Evolutionary conservation across 345 rosid genomes (phyloP), one percentile per base, ranked within the genome.

Genomic region (Punica granatum): DNA sequence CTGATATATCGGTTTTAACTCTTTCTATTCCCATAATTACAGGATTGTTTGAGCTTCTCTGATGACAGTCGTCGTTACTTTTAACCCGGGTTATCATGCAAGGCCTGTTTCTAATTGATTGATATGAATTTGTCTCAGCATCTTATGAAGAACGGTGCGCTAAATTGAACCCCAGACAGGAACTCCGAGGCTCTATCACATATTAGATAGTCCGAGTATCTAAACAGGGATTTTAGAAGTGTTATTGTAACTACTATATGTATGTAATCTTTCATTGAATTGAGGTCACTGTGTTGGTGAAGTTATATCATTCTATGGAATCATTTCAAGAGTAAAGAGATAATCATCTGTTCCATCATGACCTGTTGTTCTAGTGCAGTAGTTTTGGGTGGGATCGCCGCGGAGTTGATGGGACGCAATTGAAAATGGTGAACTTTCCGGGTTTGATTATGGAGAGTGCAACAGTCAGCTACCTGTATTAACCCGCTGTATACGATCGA

Each of bases 71-170:
- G 28, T 7, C 12, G 7, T 53, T 23, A 1, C 59, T 53, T 10
- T 21, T n/a, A 49, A 2, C 23, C n/a, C 5, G 25, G 3, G 7
- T 48, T 14, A 5, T 14, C 12, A 1, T 18, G 28, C 31, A 62
- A 32, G 12, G 48, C 53, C 11, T 33, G 39, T 25, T 68, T 21
- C 34, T 48, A 15, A 23, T 30, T 63, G 1, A 14, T 60, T 41
- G 26, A 23, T 2, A 2, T 69, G 59, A 7, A 18, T 30, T 7
- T 46, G 44, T 48, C 28, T 16, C 84, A 92, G 98, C 96, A 66
- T 86, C 98, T 1, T 92, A 92, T 32, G 90, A 86, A 70, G 92
- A 92, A 77, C 84, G 98, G 33, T 77, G 74, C 60, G 76, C 82
- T 26, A 92, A 88, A 72, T 70, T 86, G 71, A 75, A 73, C 62